A percentile compares a stretch with the other conserved stretches of the same genome.
Conservation (phyloP, 1,284 basidiomycete species). For the Trichosporon ovoides region DNA sequence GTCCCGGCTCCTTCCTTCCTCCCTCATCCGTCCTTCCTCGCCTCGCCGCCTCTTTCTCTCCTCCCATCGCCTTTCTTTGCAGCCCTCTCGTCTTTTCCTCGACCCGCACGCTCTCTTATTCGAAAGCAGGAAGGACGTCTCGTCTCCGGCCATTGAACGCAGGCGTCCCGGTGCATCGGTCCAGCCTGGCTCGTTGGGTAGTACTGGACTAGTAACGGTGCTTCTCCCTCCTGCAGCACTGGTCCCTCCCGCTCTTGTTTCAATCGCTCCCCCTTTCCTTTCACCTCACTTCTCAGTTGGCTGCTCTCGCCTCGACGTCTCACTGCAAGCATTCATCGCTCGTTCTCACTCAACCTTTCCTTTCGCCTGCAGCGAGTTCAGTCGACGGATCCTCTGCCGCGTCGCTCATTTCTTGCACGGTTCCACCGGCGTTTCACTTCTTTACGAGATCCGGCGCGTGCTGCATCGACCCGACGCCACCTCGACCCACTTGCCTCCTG, state of each 20-base stretch:
- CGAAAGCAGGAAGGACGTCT: background rate
- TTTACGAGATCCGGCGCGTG: background rate
- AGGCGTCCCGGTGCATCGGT: background rate
- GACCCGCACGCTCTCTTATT: no score
- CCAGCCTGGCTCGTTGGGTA: background rate
- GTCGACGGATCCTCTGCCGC: no score
- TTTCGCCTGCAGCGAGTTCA: background rate
- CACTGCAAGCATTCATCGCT: background rate
- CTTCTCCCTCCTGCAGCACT: background rate
- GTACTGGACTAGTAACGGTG: background rate
- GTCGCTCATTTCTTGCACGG: background rate
- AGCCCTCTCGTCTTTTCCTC: no score
- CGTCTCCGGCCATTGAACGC: background rate
- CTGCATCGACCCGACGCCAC: background rate
- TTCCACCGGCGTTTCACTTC: background rate
- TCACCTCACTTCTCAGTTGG: background rate
- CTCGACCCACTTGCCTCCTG: background rate
- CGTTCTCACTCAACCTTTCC: background rate
- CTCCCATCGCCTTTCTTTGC: background rate
- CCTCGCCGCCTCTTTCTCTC: background rate
- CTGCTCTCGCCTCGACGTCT: background rate
- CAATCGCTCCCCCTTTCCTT: conserved; percentile 6
- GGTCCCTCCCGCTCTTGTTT: conserved; percentile 7
- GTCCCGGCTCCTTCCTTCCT: background rate
- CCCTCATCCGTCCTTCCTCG: background rate